These are phyloP conservation scores for Trametes punicea DNA, from an alignment of 768 basidiomycete species.

Conservation along the genomic window DNA sequence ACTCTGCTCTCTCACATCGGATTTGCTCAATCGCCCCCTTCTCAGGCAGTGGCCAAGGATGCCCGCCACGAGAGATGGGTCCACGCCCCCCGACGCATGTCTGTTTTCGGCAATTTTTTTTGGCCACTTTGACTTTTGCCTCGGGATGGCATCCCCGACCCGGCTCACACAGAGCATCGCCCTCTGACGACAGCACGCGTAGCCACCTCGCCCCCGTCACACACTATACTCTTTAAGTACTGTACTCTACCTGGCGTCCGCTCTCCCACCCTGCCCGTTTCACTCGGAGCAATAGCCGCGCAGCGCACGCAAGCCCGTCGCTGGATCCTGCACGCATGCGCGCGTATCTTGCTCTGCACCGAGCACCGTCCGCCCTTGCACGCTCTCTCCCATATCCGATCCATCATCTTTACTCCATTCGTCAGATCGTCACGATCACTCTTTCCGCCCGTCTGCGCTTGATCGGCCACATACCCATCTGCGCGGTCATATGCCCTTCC, in stretches of 20 bases:
- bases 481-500: conserved; percentile 16
- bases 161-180: not conserved
- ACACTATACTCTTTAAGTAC: too few species aligned
- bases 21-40: not conserved
- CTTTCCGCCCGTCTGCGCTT: conserved; percentile 6
- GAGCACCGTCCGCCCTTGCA: not conserved
- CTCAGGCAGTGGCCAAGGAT: not conserved
- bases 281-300: too few species aligned
- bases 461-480: conserved; percentile 15
- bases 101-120: conserved; percentile 10
- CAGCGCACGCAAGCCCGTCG: not conserved
- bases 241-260: too few species aligned
- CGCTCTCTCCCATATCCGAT: conserved; percentile 10
- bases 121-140: conserved; percentile 14
- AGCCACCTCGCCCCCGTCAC: not conserved
- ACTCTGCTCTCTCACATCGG: not conserved
- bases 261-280: too few species aligned
- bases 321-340: not conserved
- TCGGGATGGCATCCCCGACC: not conserved
- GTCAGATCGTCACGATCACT: conserved; percentile 16
- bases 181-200: not conserved
- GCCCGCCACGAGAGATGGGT: too few species aligned
- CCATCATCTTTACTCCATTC: conserved; percentile 9
- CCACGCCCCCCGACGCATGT: not conserved
- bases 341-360: not conserved